A percentile compares a stretch with the other conserved stretches of the same genome.
Evolutionary conservation across 2,329 filamentous ascomycete genomes (phyloP).

Genomic region (Nemania serpens): DNA sequence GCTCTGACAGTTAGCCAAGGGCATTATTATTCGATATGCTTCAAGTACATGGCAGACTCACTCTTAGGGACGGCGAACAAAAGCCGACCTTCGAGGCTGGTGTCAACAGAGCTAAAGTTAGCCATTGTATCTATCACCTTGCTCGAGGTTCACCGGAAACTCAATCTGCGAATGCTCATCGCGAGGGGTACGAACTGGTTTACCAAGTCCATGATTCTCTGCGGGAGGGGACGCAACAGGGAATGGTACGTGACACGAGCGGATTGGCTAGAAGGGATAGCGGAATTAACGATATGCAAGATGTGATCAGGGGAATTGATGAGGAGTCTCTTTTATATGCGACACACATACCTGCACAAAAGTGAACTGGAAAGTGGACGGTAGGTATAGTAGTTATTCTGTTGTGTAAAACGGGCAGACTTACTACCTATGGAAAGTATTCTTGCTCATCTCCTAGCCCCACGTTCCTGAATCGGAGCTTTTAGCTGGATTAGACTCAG

Average conservation of each 20-base stretch:
- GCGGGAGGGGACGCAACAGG: neutral
- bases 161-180: neutral
- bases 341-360: slow-evolving; percentile 1
- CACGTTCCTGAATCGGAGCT: slow-evolving; percentile 50
- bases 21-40: slow-evolving; percentile 29
- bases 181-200: slow-evolving; percentile 51
- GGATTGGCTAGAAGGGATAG: neutral
- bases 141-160: neutral
- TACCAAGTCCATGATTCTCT: slow-evolving; percentile 55
- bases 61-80: slow-evolving; percentile 99
- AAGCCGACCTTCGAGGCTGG: slow-evolving; percentile 86
- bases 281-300: neutral
- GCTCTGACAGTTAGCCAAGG: slow-evolving; percentile 24
- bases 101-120: slow-evolving; percentile 40
- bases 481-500: slow-evolving; percentile 33
- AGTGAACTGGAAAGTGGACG: neutral
- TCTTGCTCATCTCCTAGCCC: slow-evolving; percentile 39
- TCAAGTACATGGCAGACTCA: slow-evolving; percentile 53
- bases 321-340: neutral
- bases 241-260: neutral
- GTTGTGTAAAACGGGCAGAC: neutral
- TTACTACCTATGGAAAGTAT: slow-evolving; percentile 16
- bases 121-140: slow-evolving; percentile 34
- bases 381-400: too few relatives aligned
- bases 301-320: neutral